Evolutionary conservation across 2,329 filamentous ascomycete genomes (phyloP).

Genomic region (Diaporthe caulivora): DNA sequence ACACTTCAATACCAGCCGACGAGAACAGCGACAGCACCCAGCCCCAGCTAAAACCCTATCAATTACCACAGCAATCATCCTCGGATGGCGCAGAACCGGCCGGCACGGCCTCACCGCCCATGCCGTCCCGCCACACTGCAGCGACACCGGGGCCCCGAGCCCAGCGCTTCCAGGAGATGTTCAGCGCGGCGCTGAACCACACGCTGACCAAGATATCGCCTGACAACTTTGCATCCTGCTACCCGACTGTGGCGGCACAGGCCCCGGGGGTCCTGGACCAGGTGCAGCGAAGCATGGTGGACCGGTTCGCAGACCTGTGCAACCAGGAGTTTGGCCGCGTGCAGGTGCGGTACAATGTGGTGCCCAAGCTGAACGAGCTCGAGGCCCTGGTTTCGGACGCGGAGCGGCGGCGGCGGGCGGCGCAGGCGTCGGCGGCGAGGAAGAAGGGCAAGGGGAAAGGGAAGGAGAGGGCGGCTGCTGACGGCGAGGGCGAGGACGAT

Average conservation of each 20-base stretch:
- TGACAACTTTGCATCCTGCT: constrained; percentile 71
- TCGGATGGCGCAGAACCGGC: constrained; percentile 16
- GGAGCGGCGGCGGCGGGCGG: constrained; percentile 45
- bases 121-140: constrained; percentile 57
- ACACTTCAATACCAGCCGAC: not conserved
- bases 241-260: constrained; percentile 67
- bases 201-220: constrained; percentile 68
- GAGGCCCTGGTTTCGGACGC: constrained; percentile 68
- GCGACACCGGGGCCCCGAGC: constrained; percentile 69
- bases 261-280: constrained; percentile 64
- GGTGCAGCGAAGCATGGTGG: constrained; percentile 71
- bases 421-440: not conserved
- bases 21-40: constrained; percentile 25
- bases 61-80: constrained; percentile 2
- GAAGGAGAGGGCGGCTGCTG: not conserved
- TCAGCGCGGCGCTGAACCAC: constrained; percentile 62
- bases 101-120: constrained; percentile 51
- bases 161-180: constrained; percentile 65
- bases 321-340: constrained; percentile 70
- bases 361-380: constrained; percentile 70
- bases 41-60: not conserved
- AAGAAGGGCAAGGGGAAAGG: not conserved
- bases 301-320: constrained; percentile 66
- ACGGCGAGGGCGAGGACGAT: not conserved
- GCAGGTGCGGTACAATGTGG: constrained; percentile 63